Evolutionary conservation across 306 rosid species (phyloP).

Genomic region (Cicer judaicum): DNA sequence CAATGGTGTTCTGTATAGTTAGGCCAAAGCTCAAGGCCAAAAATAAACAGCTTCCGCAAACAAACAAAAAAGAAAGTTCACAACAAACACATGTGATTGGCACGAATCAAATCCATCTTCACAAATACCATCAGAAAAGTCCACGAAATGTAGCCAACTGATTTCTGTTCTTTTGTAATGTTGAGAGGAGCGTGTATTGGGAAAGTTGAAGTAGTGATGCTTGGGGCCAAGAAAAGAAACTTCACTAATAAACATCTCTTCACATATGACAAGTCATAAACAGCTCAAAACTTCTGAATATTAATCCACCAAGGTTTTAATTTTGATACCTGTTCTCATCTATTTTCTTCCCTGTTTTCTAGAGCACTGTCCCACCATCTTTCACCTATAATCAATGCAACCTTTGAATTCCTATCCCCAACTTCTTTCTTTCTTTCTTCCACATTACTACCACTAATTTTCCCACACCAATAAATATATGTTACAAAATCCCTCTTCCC

Average conservation of each 20-base stretch:
- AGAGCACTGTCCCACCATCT: conserved; percentile 61
- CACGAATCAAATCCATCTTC: conserved; percentile 47
- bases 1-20: conserved; percentile 52
- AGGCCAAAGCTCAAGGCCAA: conserved; percentile 60
- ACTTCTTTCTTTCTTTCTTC: conserved; percentile 48
- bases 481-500: conserved; percentile 62
- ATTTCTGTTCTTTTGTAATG: conserved; percentile 23
- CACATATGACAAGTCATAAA: conserved; percentile 8
- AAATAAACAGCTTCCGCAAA: conserved; percentile 56
- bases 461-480: conserved; percentile 42
- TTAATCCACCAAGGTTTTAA: conserved; percentile 33
- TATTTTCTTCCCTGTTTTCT: conserved; percentile 35
- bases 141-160: conserved; percentile 50
- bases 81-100: conserved; percentile 51
- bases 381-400: conserved; percentile 56
- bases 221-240: conserved; percentile 23
- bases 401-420: conserved; percentile 60
- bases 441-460: conserved; percentile 45
- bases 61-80: conserved; percentile 49
- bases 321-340: conserved; percentile 19
- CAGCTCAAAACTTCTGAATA: conserved; percentile 49
- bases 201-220: background rate
- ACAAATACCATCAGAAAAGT: conserved; percentile 50
- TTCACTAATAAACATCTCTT: conserved; percentile 4
- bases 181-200: conserved; percentile 42